Percentiles rank a stretch among this genome's conserved stretches.
Conservation (phyloP, 345 rosid species). For the Melaleuca alternifolia region DNA sequence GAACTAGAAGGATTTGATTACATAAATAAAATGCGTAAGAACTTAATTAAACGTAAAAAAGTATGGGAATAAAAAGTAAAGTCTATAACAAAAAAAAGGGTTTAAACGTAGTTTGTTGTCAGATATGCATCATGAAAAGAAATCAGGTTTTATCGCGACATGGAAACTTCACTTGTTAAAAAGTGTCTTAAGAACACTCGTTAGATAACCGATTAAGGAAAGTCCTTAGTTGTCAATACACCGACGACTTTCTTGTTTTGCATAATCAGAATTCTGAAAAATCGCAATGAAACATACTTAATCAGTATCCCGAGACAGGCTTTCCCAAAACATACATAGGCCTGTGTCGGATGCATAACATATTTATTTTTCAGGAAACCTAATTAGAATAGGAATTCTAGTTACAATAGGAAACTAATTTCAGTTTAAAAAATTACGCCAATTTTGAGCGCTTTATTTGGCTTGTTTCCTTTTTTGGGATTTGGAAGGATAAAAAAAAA, state of each 20-base stretch:
- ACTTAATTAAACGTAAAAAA: neutral
- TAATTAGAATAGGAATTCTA: too few species aligned
- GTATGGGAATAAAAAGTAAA: neutral
- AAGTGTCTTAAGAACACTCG: neutral
- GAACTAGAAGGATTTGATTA: neutral
- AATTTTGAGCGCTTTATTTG: too few species aligned
- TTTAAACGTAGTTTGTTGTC: neutral
- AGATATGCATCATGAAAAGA: neutral
- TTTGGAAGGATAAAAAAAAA: too few species aligned
- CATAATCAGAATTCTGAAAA: neutral
- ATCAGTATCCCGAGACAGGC: too few species aligned
- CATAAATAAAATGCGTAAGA: neutral
- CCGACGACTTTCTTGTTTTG: neutral
- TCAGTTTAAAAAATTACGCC: too few species aligned
- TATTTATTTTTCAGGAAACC: too few species aligned
- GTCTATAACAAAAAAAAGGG: neutral
- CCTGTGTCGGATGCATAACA: too few species aligned
- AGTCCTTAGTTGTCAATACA: neutral
- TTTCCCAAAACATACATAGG: too few species aligned
- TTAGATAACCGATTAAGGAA: neutral
- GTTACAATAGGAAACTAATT: too few species aligned
- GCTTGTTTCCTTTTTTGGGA: too few species aligned
- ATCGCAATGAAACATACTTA: too few species aligned
- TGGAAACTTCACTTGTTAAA: neutral
- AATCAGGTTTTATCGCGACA: neutral